Evolutionary conservation across 352 stramenopile genomes (phyloP).

Genomic region (Phytopythium mirpurense): DNA sequence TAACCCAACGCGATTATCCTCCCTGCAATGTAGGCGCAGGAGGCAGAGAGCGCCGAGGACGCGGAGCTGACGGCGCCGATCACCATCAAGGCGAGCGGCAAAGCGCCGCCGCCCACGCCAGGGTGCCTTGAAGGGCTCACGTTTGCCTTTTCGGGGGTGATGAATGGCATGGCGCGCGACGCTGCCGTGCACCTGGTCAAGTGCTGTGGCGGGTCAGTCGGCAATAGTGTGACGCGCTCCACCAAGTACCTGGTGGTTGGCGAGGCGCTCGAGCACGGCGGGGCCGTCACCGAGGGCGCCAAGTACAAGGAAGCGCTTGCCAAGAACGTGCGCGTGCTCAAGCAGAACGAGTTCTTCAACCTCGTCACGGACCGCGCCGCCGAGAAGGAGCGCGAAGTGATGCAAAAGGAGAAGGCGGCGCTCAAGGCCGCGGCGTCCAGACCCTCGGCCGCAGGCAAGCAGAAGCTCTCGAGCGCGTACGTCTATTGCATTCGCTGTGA

Average conservation of each 20-base stretch:
- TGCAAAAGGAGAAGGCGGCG: slow-evolving; percentile 53
- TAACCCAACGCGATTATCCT: too few relatives aligned
- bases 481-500: slow-evolving; percentile 7
- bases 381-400: slow-evolving; percentile 51
- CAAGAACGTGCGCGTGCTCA: slow-evolving; percentile 81
- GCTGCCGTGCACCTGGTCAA: slow-evolving; percentile 77
- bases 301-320: slow-evolving; percentile 91
- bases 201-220: slow-evolving; percentile 59
- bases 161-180: slow-evolving; percentile 52
- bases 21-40: neutral
- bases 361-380: slow-evolving; percentile 68
- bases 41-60: slow-evolving; percentile 7
- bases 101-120: slow-evolving; percentile 42
- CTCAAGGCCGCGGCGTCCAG: slow-evolving; percentile 31
- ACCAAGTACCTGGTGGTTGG: slow-evolving; percentile 81
- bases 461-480: slow-evolving; percentile 39
- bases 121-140: slow-evolving; percentile 73
- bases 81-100: slow-evolving; percentile 9
- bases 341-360: slow-evolving; percentile 87
- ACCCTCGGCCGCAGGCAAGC: slow-evolving; percentile 50
- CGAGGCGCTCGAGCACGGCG: slow-evolving; percentile 58
- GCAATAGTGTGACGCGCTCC: slow-evolving; percentile 51
- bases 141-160: slow-evolving; percentile 72
- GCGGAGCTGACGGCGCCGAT: slow-evolving; percentile 17
- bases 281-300: slow-evolving; percentile 35